phyloP scores from a whole-genome alignment of 176 grass and related monocot species.

The Paspalum vaginatum region DNA sequence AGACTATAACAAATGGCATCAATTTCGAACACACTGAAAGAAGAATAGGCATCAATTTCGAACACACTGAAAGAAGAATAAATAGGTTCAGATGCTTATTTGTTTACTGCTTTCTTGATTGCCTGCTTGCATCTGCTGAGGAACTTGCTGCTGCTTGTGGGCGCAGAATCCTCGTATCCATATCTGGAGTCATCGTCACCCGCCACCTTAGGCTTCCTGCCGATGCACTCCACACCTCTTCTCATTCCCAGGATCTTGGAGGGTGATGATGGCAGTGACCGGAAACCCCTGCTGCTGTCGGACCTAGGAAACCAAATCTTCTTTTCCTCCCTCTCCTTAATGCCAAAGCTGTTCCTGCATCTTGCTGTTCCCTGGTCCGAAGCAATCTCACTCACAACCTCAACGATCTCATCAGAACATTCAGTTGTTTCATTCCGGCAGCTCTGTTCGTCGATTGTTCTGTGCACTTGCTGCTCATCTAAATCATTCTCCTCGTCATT shows the following conservation, averaged over 20 bases:
- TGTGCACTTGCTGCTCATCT: slow-evolving; percentile 34
- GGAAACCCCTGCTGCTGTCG: slow-evolving; percentile 76
- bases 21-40: slow-evolving; percentile 10
- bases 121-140: slow-evolving; percentile 70
- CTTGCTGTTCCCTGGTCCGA: slow-evolving; percentile 32
- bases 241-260: slow-evolving; percentile 79
- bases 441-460: slow-evolving; percentile 26
- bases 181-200: slow-evolving; percentile 54
- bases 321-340: slow-evolving; percentile 60
- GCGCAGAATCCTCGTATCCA: slow-evolving; percentile 44
- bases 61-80: slow-evolving; percentile 37
- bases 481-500: neutral
- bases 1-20: slow-evolving; percentile 19
- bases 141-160: slow-evolving; percentile 71
- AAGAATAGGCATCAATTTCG: slow-evolving; percentile 26
- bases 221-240: slow-evolving; percentile 66
- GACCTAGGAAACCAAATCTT: slow-evolving; percentile 58
- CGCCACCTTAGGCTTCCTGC: slow-evolving; percentile 65
- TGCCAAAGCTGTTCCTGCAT: slow-evolving; percentile 68
- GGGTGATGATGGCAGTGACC: slow-evolving; percentile 89
- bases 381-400: slow-evolving; percentile 29
- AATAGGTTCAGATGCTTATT: slow-evolving; percentile 41
- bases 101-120: slow-evolving; percentile 92
- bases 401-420: slow-evolving; percentile 52
- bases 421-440: slow-evolving; percentile 38